These are phyloP conservation scores for Euphorbia peplus DNA, from an alignment of 345 rosid species.

Conservation along the genomic window DNA sequence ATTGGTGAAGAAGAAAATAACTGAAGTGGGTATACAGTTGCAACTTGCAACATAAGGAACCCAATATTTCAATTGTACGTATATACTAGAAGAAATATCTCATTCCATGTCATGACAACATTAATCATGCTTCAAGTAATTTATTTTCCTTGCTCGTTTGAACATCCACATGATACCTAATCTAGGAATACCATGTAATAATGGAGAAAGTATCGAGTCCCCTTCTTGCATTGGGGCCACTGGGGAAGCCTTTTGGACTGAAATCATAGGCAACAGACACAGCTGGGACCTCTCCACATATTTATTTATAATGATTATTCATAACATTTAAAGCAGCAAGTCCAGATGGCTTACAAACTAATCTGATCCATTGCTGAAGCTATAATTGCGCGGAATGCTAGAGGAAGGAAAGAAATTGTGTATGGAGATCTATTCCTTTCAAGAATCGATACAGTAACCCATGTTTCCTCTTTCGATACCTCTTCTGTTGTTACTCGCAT, in stretches of 20 bases:
- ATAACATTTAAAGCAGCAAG: slow-evolving; percentile 6
- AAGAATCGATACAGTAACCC: slow-evolving; percentile 84
- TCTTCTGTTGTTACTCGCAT: slow-evolving; percentile 75
- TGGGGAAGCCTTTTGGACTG: not conserved
- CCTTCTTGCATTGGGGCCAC: slow-evolving; percentile 1
- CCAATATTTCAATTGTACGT: not conserved
- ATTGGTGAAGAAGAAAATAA: not conserved
- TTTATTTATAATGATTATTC: slow-evolving; percentile 4
- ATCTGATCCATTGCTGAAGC: slow-evolving; percentile 85
- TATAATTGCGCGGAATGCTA: slow-evolving; percentile 74
- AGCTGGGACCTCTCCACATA: not conserved
- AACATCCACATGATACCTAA: not conserved
- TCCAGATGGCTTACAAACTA: slow-evolving; percentile 55
- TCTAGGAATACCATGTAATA: not conserved
- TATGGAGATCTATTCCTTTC: slow-evolving; percentile 92
- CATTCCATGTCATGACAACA: not conserved
- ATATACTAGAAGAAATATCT: not conserved
- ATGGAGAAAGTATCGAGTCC: not conserved
- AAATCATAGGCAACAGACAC: not conserved
- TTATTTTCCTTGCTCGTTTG: not conserved
- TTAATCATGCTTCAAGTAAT: not conserved
- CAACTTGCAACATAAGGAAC: not conserved
- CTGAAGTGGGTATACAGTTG: not conserved
- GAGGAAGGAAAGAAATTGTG: slow-evolving; percentile 84
- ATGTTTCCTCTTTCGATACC: slow-evolving; percentile 77